Evolutionary conservation across 129 eudicot genomes (phyloP).

Genomic region (Centaurea solstitialis): DNA sequence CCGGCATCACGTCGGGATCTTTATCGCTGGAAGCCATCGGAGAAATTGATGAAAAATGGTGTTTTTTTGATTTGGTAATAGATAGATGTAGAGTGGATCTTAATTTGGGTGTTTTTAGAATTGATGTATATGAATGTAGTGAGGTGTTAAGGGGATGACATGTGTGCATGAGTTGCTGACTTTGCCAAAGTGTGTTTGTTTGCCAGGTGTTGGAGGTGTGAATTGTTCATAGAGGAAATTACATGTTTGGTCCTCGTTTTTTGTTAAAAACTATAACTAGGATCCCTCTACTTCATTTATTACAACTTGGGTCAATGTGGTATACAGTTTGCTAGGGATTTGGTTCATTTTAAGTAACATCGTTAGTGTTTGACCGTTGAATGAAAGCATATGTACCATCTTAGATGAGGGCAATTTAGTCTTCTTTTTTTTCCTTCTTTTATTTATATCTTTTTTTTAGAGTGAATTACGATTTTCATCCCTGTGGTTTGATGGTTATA

Average conservation of each 20-base stretch:
- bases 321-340: not conserved
- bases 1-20: slow-evolving; percentile 52
- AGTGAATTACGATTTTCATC: no score
- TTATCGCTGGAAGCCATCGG: slow-evolving; percentile 68
- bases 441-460: no score
- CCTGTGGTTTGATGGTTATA: no score
- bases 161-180: slow-evolving; percentile 16
- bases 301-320: not conserved
- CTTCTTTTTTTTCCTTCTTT: no score
- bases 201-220: slow-evolving; percentile 25
- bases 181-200: slow-evolving; percentile 9
- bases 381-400: no score
- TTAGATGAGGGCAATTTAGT: no score
- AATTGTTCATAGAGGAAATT: slow-evolving; percentile 14
- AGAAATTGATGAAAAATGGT: not conserved
- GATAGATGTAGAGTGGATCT: not conserved
- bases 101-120: slow-evolving; percentile 4
- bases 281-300: not conserved
- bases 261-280: not conserved
- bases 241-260: not conserved
- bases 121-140: slow-evolving; percentile 3
- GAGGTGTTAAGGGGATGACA: slow-evolving; percentile 21
- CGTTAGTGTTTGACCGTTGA: not conserved
- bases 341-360: not conserved
- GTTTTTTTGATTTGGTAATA: not conserved